Evolutionary conservation across 2,329 filamentous ascomycete species (phyloP), one percentile per base, ranked within the genome.

Genomic region (Diplodia scrobiculata): DNA sequence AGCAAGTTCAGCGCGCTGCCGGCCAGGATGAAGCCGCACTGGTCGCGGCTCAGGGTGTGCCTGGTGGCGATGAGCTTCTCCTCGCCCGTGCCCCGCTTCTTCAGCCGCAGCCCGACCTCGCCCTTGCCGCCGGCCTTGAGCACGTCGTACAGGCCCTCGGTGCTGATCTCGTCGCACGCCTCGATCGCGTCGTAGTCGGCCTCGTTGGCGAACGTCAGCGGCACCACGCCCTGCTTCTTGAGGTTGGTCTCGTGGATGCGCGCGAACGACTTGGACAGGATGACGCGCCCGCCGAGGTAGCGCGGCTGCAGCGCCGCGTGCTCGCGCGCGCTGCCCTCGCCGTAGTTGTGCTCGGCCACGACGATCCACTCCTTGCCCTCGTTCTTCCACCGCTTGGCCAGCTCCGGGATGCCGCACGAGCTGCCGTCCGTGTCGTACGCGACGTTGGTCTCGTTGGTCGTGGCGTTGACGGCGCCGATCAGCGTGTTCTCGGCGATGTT

Each of bases 401-500:
- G 87, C 69, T 95, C 92, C 3, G 94, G 94, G 75, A 98, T 97
- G 36, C 91, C 89, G 73, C 87, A 84, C 73, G 82, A 83, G 67
- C 83, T 84, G 72, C 92, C 92, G 75, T 92, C 89, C 67, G 90
- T 81, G 78, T 99, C 95, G 80, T 96, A 95, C 5, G 94, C 95
- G 21, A 86, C 88, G 78, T 98, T 98, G 70, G 95, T 93, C 79
- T 97, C 93, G 71, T 89, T 90, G 0, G 94, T 99, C 69, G 91
- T 91, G 51, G 91, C 92, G 79, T 97, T 97, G 76, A 93, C 85
- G 68, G 95, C 95, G 64, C 92, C 95, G 80, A 97, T 97, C 70
- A 99, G 87, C 2, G 95, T 99, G 85, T 99, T 99, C 76, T 92
- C 92, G 72, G 89, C 91, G 78, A 99, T 99, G 83, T 99, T 99